These are phyloP conservation scores for Auriscalpium vulgare DNA, from an alignment of 768 basidiomycete species.

Conservation along the genomic window DNA sequence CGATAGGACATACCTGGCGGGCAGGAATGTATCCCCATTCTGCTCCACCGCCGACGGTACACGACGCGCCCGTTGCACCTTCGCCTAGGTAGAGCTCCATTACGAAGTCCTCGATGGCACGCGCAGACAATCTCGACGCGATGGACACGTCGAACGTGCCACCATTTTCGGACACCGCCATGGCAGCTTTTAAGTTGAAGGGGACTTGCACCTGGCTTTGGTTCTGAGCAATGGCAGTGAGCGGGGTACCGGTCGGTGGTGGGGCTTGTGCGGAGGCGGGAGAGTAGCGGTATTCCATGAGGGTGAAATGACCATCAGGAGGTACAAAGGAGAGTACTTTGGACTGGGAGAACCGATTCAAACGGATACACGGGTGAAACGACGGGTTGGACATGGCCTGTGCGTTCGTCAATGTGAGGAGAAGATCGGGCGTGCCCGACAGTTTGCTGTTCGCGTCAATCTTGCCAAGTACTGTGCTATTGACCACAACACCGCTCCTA, in stretches of 20 bases:
- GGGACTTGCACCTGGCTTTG: conserved; percentile 26
- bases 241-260: conserved; percentile 35
- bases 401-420: conserved; percentile 56
- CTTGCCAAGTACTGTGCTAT: conserved; percentile 64
- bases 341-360: conserved; percentile 74
- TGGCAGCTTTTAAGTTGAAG: conserved; percentile 22
- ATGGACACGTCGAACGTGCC: conserved; percentile 47
- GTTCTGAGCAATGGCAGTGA: conserved; percentile 12
- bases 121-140: conserved; percentile 34
- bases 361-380: conserved; percentile 91
- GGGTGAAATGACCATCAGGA: conserved; percentile 81
- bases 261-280: conserved; percentile 24
- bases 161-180: conserved; percentile 32
- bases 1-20: neutral
- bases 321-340: conserved; percentile 84
- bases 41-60: conserved; percentile 54
- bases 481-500: conserved; percentile 63
- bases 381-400: conserved; percentile 46
- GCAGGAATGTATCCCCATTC: conserved; percentile 78
- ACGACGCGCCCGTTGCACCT: conserved; percentile 64
- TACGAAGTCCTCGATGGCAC: conserved; percentile 61
- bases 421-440: conserved; percentile 86
- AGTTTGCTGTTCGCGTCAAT: conserved; percentile 72
- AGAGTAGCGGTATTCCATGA: conserved; percentile 76
- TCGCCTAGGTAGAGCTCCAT: conserved; percentile 73